Evolutionary conservation across 1,284 basidiomycete species (phyloP).

Genomic region (Sphaerobolus stellatus): DNA sequence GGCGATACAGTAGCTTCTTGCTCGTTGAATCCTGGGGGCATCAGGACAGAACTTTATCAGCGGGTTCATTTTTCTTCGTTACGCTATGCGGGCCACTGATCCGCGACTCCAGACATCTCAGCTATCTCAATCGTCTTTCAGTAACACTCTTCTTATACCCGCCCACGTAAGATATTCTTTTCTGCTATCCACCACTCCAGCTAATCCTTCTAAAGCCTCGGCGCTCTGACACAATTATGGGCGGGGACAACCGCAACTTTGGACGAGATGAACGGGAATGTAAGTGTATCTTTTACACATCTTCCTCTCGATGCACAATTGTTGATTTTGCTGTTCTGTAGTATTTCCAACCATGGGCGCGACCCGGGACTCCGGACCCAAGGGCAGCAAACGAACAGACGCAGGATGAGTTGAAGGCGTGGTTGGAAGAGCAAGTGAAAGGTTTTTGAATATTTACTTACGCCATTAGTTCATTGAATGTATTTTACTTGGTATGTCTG

Average conservation of each 20-base stretch:
- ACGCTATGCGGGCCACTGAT: too few species aligned
- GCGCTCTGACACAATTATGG: neutral
- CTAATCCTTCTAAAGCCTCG: neutral
- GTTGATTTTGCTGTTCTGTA: neutral
- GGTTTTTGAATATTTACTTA: too few species aligned
- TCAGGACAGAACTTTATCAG: conserved; percentile 6
- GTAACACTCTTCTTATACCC: too few species aligned
- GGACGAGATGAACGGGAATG: neutral
- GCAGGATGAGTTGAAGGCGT: conserved; percentile 6
- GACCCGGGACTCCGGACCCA: conserved; percentile 3
- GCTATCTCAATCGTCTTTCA: too few species aligned
- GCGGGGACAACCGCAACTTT: neutral
- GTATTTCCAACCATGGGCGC: conserved; percentile 11
- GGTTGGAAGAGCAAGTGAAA: conserved; percentile 8
- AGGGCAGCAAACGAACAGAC: neutral
- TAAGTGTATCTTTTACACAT: neutral
- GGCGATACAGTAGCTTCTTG: conserved; percentile 5
- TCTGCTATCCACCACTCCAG: too few species aligned
- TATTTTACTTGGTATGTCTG: too few species aligned
- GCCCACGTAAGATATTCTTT: too few species aligned
- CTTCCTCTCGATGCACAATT: neutral
- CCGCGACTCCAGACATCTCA: too few species aligned
- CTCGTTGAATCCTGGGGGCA: conserved; percentile 7
- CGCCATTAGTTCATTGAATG: too few species aligned
- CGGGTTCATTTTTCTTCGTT: neutral